A percentile compares a stretch with the other conserved stretches of the same genome.
Conservation (phyloP, 768 basidiomycete species). For the Exidia glandulosa region DNA sequence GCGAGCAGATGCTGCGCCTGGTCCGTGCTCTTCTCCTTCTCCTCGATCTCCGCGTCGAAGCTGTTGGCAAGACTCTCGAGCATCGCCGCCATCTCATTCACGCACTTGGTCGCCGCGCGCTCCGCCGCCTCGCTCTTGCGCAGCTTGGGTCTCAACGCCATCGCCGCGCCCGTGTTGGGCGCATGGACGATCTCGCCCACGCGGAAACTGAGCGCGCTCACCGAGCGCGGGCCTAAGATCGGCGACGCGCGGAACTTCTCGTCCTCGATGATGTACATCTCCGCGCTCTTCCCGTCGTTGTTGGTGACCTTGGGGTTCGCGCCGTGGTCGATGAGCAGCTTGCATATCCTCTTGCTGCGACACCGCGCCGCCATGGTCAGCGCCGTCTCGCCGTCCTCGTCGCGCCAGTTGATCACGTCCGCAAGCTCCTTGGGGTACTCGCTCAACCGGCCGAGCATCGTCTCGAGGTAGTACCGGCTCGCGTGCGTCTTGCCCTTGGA, state of each 20-base stretch:
- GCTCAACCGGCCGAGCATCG: conserved; percentile 71
- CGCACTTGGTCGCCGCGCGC: conserved; percentile 72
- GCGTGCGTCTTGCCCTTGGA: conserved; percentile 97
- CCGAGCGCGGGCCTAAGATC: conserved; percentile 53
- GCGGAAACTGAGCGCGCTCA: conserved; percentile 56
- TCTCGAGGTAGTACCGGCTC: conserved; percentile 98
- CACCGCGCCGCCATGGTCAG: conserved; percentile 94
- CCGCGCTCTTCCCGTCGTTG: conserved; percentile 89
- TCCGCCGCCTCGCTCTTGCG: conserved; percentile 82
- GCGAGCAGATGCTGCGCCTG: conserved; percentile 80
- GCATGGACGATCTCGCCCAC: conserved; percentile 55
- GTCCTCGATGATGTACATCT: conserved; percentile 98
- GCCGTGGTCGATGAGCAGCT: conserved; percentile 89
- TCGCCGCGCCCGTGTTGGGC: conserved; percentile 17
- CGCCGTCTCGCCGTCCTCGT: conserved; percentile 97
- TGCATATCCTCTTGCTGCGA: conserved; percentile 89
- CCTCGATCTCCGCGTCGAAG: conserved; percentile 84
- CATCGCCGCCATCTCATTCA: conserved; percentile 77
- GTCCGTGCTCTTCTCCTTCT: conserved; percentile 82
- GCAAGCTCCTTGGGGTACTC: conserved; percentile 94
- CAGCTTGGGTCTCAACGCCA: conserved; percentile 41
- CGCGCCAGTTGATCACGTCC: conserved; percentile 98
- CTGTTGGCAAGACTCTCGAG: conserved; percentile 79
- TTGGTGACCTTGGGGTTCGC: conserved; percentile 94
- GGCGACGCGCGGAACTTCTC: conserved; percentile 93